Base-by-base conservation (phyloP, 2,329 filamentous ascomycete genomes). In the Chrysosporium queenslandicum region DNA sequence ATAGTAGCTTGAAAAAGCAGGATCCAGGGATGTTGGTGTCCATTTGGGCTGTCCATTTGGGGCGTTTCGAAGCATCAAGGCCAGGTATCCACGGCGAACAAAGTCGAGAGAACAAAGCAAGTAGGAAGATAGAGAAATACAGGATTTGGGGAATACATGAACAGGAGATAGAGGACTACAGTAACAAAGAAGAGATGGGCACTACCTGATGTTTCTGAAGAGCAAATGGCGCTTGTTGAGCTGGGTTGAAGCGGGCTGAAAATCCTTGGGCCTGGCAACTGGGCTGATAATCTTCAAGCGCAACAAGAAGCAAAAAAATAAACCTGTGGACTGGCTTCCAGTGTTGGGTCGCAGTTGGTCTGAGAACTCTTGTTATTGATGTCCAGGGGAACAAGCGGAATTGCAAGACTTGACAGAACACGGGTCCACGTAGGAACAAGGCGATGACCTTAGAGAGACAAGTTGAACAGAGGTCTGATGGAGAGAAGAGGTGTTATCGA, bases 131-230 rank as follows among this genome's bases (percentile, higher is more conserved):
- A 36, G 21, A 39, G 50, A 39, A 29, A 45, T 45, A 55, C 52
- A 53, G 51, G 32, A 53, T 54, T 46, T 12, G 14, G 23, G 47
- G 41, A 52, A 54, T 49, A 54, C 47, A 46, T 53, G 43, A 55
- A 52, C 54, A 55, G 59, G 58, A 56, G 57, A 56, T 57, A 55
- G 58, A 58, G 58, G 58, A 50, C 57, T 53, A 39, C 42, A 61
- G 48, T 53, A 65, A 67, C 36, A 49, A n/a, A 50, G 29, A 45
- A 58, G 60, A 63, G 59, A 62, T 61, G 67, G 67, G 64, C 60
- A 64, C 69, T 72, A 72, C 69, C 69, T 72, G 66, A 63, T 65
- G 61, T 63, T 55, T 53, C 57, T 47, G 32, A 32, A 40, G n/a
- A 32, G 50, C 27, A 46, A 40, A 40, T n/a, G 23, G 27, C 36